Percentiles rank a stretch among this genome's conserved stretches.
phyloP scores from a whole-genome alignment of 75 land plant species.

The Ceratopteris richardii region DNA sequence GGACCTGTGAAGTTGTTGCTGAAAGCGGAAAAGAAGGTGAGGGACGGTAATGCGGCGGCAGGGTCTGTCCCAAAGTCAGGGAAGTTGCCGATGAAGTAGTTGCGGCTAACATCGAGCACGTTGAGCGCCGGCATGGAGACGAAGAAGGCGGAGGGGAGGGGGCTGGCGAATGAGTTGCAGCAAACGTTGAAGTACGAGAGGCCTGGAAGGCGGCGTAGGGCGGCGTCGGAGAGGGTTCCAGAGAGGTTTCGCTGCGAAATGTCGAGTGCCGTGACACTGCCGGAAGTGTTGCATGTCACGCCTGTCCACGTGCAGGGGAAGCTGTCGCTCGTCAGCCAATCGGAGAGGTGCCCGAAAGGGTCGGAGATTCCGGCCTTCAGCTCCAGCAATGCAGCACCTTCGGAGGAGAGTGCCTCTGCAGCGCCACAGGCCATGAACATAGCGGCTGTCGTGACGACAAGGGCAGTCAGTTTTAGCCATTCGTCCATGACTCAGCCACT shows the following conservation, averaged over 20 bases:
- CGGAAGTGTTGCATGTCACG: conserved; percentile 13
- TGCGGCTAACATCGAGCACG: conserved; percentile 46
- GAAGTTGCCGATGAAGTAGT: conserved; percentile 35
- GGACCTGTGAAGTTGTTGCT: conserved; percentile 30
- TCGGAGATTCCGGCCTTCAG: conserved; percentile 30
- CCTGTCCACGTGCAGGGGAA: conserved; percentile 15
- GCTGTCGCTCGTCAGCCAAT: conserved; percentile 26
- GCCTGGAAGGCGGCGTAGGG: conserved; percentile 7
- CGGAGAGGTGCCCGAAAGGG: conserved; percentile 29
- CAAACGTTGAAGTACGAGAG: conserved; percentile 2
- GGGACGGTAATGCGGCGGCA: conserved; percentile 3
- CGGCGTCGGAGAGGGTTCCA: conserved; percentile 16
- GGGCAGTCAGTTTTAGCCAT: no score
- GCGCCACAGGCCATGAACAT: no score
- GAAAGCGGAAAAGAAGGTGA: conserved; percentile 8
- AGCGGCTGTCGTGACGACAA: no score
- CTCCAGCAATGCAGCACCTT: conserved; percentile 24
- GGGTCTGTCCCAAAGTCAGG: conserved; percentile 14
- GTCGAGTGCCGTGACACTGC: conserved; percentile 23
- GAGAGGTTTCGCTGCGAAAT: conserved; percentile 41
- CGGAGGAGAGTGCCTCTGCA: not conserved
- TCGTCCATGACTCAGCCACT: no score
- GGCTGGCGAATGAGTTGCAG: conserved; percentile 6
- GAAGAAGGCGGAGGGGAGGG: conserved; percentile 15
- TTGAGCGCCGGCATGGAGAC: conserved; percentile 23